phyloP scores from a whole-genome alignment of 441 rosid species.

The Eruca vesicaria region DNA sequence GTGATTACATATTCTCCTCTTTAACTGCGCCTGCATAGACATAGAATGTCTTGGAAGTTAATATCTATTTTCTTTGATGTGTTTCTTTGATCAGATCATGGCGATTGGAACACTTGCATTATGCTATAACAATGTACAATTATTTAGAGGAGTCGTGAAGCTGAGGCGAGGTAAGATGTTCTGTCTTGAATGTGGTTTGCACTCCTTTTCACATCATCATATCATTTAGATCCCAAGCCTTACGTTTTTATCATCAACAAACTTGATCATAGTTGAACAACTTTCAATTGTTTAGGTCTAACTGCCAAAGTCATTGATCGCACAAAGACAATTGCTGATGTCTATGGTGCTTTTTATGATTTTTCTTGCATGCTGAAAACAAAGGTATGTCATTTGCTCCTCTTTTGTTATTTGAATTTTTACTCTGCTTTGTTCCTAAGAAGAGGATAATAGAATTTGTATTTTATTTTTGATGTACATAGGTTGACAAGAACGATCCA shows the following conservation, averaged over 20 bases:
- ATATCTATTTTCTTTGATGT: background rate
- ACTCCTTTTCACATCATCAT: background rate
- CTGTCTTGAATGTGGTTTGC: constrained; percentile 6
- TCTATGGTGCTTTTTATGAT: constrained; percentile 88
- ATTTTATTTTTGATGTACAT: background rate
- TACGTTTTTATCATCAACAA: background rate
- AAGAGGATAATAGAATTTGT: background rate
- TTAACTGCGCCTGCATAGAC: background rate
- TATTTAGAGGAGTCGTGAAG: constrained; percentile 83
- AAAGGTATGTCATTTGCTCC: background rate
- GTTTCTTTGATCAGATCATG: constrained; percentile 54
- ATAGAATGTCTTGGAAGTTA: background rate
- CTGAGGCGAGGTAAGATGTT: constrained; percentile 76
- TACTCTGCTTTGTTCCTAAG: background rate
- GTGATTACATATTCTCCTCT: background rate
- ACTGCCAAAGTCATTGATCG: constrained; percentile 81
- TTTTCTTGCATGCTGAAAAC: constrained; percentile 73
- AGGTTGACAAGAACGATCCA: constrained; percentile 80
- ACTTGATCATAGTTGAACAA: constrained; percentile 1
- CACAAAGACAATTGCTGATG: constrained; percentile 84
- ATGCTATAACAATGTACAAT: constrained; percentile 81
- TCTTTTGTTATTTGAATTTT: background rate
- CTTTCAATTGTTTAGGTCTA: constrained; percentile 55
- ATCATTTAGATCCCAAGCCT: background rate
- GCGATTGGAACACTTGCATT: constrained; percentile 83